Conservation (phyloP, 1,284 basidiomycete genomes). For the Fistulinella staudtii region DNA sequence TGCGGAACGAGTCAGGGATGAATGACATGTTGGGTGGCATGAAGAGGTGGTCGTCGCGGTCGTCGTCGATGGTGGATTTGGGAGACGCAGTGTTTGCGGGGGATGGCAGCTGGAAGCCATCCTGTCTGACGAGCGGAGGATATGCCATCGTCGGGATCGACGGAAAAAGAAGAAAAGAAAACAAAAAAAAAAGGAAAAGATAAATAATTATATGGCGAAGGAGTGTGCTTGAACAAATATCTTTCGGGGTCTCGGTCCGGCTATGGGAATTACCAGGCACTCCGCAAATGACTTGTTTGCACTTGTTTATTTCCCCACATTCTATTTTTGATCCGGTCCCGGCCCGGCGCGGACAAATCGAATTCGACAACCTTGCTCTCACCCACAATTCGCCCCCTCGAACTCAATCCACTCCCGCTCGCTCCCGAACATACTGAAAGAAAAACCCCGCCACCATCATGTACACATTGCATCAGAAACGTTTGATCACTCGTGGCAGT, state of each 20-base stretch:
- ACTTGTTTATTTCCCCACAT: conserved; percentile 25
- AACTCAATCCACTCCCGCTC: too few species aligned
- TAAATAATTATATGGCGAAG: background rate
- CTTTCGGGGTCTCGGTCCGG: conserved; percentile 34
- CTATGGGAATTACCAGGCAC: conserved; percentile 31
- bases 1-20: conserved; percentile 49
- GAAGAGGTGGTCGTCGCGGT: conserved; percentile 35
- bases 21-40: conserved; percentile 38
- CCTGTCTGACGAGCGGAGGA: conserved; percentile 41
- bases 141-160: conserved; percentile 28
- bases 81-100: conserved; percentile 38
- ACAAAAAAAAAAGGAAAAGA: background rate
- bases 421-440: too few species aligned
- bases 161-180: too few species aligned
- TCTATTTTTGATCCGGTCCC: conserved; percentile 18
- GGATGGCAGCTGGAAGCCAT: conserved; percentile 61
- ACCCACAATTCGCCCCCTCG: too few species aligned
- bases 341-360: conserved; percentile 13
- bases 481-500: too few species aligned
- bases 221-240: conserved; percentile 9
- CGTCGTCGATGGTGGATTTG: conserved; percentile 30
- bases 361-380: conserved; percentile 20
- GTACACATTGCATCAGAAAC: too few species aligned
- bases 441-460: too few species aligned
- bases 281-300: conserved; percentile 10